Base-by-base conservation (phyloP, 2,329 filamentous ascomycete genomes). In the Dissoconium aciculare region DNA sequence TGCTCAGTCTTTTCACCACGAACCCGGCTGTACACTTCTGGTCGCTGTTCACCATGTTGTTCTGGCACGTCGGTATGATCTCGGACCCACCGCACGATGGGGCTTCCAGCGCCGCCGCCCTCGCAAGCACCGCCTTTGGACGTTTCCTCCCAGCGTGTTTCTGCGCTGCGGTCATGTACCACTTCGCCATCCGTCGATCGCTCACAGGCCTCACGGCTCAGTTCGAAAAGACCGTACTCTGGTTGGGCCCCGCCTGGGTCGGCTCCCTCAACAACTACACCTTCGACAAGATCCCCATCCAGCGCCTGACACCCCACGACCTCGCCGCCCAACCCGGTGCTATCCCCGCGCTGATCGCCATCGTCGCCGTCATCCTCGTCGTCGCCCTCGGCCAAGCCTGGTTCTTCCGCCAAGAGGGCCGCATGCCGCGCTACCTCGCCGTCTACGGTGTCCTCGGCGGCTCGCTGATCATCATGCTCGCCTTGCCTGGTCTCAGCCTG, bases 211-310 rank as follows among this genome's bases (percentile, higher is more conserved):
- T 94, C 2, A 77, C 71, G 0, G 83, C 85, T 0, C 87, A 93
- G 50, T 46, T 93, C 26, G 87, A 93, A 49, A 94, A 92, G 63
- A 81, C 83, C 0, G 57, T 95, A 3, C 64, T 95, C 15, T 95
- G 84, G 78, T 64, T 98, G 1, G 85, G 85, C 1, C 77, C 74
- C 5, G 84, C 79, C 49, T 98, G 91, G 78, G 72, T 94, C 23
- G 89, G 85, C 11, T 77, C 82, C 1, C 59, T 98, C 42, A 87
- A 87, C 49, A 95, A 95, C 57, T 91, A 94, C 56, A 95, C 89
- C 0, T 82, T 98, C 48, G 79, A 83, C 46, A 78, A 81, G 57
- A 94, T 98, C 38, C 89, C 89, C 0, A 89, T 98, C 42, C 74
- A 84, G 54, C 77, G 89, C 2, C 66, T 98, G n/a, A 95, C 81